Evolutionary conservation across 164 flowering plant genomes (phyloP).

Genomic region (Stephania japonica): DNA sequence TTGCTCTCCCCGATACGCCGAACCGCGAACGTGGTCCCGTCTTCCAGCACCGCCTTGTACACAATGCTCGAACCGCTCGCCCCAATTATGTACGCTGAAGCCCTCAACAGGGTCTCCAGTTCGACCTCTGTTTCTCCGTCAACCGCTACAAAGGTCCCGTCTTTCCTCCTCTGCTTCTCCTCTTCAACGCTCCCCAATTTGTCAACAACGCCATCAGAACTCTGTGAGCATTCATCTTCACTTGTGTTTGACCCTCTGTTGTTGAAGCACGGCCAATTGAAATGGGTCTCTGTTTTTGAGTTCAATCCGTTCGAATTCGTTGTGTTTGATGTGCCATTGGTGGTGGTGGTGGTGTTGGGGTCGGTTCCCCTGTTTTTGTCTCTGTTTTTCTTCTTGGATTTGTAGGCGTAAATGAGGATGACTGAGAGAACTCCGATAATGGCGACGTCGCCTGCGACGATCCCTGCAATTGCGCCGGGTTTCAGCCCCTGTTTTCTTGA

Average conservation of each 20-base stretch:
- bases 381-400: constrained; percentile 25
- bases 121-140: constrained; percentile 77
- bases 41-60: constrained; percentile 82
- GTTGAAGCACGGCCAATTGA: constrained; percentile 34
- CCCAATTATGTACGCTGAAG: constrained; percentile 89
- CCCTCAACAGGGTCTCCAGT: constrained; percentile 73
- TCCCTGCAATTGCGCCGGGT: constrained; percentile 46
- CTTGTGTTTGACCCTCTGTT: constrained; percentile 10
- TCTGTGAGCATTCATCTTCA: constrained; percentile 40
- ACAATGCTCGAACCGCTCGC: constrained; percentile 84
- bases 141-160: constrained; percentile 56
- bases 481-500: not conserved
- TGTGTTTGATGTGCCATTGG: not conserved
- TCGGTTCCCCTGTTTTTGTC: constrained; percentile 12
- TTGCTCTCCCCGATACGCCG: constrained; percentile 68
- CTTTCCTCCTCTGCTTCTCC: constrained; percentile 17
- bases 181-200: not conserved
- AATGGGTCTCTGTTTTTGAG: constrained; percentile 4
- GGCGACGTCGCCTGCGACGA: constrained; percentile 49
- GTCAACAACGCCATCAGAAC: constrained; percentile 16
- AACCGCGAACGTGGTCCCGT: constrained; percentile 68
- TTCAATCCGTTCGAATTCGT: not conserved
- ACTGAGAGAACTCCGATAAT: constrained; percentile 45
- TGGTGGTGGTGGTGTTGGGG: too few relatives aligned
- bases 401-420: constrained; percentile 44